phyloP scores from a whole-genome alignment of 352 stramenopile genomes.

The Phytopythium ostracodes region DNA sequence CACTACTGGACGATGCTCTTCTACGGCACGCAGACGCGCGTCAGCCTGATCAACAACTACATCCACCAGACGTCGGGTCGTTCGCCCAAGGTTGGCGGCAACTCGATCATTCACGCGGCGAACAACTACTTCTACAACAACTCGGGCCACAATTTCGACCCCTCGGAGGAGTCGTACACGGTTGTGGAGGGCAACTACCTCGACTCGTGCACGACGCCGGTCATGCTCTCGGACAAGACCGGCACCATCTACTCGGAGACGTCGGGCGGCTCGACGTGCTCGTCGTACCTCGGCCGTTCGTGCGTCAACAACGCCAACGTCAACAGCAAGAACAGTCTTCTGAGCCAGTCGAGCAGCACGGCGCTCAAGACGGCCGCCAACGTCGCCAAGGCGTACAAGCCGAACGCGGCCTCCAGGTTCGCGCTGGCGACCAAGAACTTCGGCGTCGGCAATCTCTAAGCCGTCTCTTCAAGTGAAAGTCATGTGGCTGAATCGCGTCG shows the following conservation, averaged over 20 bases:
- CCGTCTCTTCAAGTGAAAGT: too few relatives aligned
- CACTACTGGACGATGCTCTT: conserved; percentile 52
- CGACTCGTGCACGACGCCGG: conserved; percentile 20
- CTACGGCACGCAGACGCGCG: conserved; percentile 27
- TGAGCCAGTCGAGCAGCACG: conserved; percentile 14
- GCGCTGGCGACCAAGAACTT: conserved; percentile 19
- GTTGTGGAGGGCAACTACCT: conserved; percentile 25
- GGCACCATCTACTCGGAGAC: conserved; percentile 16
- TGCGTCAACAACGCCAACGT: conserved; percentile 15
- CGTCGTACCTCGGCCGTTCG: conserved; percentile 12
- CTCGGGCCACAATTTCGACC: conserved; percentile 13
- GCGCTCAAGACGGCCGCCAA: conserved; percentile 13
- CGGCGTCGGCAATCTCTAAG: conserved; percentile 23
- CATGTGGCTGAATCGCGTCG: too few relatives aligned
- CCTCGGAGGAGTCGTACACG: conserved; percentile 16
- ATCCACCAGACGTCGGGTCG: conserved; percentile 28
- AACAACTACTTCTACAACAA: conserved; percentile 28
- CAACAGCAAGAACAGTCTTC: conserved; percentile 15
- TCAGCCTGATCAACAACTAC: conserved; percentile 34
- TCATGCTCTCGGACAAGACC: conserved; percentile 11
- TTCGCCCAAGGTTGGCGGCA: conserved; percentile 24
- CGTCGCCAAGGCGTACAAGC: conserved; percentile 13
- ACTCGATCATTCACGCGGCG: conserved; percentile 17
- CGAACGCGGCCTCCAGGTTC: conserved; percentile 11
- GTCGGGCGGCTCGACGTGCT: conserved; percentile 10